Conservation (phyloP, 768 basidiomycete species). For the Tylopilus vinaceipallidus region DNA sequence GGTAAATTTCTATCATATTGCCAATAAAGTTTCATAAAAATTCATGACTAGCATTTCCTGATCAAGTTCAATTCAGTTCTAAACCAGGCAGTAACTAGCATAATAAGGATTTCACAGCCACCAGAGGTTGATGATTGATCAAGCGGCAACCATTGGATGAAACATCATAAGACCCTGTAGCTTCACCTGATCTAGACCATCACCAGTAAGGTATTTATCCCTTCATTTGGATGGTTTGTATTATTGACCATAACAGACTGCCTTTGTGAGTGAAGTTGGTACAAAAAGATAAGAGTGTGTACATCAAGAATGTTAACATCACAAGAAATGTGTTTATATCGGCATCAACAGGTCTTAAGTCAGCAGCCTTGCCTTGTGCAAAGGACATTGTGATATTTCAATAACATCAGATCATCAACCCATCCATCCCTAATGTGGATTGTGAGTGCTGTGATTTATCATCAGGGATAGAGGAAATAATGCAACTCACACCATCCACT, state of each 20-base stretch:
- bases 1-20: not conserved
- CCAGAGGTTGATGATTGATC: not conserved
- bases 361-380: not conserved
- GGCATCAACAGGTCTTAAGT: not conserved
- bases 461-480: conserved; percentile 3
- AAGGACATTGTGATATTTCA: conserved; percentile 2
- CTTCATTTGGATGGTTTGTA: conserved; percentile 9
- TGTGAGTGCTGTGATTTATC: conserved; percentile 1
- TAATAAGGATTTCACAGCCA: not conserved
- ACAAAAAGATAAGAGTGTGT: conserved; percentile 10
- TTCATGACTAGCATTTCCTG: conserved; percentile 1
- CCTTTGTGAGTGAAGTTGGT: conserved; percentile 1
- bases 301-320: conserved; percentile 15
- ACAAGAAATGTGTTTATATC: not conserved
- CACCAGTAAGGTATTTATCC: not conserved
- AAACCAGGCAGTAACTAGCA: not conserved
- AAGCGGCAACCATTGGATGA: not conserved
- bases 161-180: not conserved
- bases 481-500: conserved; percentile 62
- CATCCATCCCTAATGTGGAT: conserved; percentile 55
- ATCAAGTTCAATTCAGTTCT: not conserved
- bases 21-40: not conserved
- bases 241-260: conserved; percentile 1
- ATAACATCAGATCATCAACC: conserved; percentile 37
- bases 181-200: not conserved